Evolutionary conservation across 768 basidiomycete species (phyloP).

Genomic region (Tricholoma saponaceum): DNA sequence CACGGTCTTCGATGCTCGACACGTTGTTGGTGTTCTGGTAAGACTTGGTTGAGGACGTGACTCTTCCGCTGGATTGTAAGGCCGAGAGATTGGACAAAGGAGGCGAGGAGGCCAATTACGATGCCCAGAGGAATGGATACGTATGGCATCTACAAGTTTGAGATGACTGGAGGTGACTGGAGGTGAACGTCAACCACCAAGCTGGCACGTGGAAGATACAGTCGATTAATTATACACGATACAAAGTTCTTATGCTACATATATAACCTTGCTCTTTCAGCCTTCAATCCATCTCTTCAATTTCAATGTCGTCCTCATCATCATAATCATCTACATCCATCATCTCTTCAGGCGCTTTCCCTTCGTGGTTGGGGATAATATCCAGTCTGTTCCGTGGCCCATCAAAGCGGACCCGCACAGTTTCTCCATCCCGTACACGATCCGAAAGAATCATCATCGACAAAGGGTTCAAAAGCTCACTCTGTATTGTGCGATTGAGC

Average conservation of each 20-base stretch:
- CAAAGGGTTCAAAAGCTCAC: slow-evolving; percentile 88
- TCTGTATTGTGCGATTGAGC: slow-evolving; percentile 87
- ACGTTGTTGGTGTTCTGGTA: slow-evolving; percentile 59
- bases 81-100: slow-evolving; percentile 86
- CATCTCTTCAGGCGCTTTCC: slow-evolving; percentile 41
- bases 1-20: slow-evolving; percentile 80
- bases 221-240: too few relatives aligned
- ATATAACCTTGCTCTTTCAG: slow-evolving; percentile 13
- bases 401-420: slow-evolving; percentile 72
- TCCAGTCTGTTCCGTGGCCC: slow-evolving; percentile 73
- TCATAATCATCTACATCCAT: slow-evolving; percentile 55
- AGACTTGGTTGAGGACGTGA: slow-evolving; percentile 76
- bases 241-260: background rate
- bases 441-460: slow-evolving; percentile 83
- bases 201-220: too few relatives aligned
- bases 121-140: slow-evolving; percentile 51
- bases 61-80: slow-evolving; percentile 93
- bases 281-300: slow-evolving; percentile 63
- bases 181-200: too few relatives aligned
- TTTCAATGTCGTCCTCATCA: slow-evolving; percentile 53
- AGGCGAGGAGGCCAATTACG: slow-evolving; percentile 68
- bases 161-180: too few relatives aligned
- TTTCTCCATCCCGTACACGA: slow-evolving; percentile 78
- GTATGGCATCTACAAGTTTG: slow-evolving; percentile 19
- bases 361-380: slow-evolving; percentile 82